Conservation (phyloP, 805 yeast species). For the Zygotorulaspora florentina region DNA sequence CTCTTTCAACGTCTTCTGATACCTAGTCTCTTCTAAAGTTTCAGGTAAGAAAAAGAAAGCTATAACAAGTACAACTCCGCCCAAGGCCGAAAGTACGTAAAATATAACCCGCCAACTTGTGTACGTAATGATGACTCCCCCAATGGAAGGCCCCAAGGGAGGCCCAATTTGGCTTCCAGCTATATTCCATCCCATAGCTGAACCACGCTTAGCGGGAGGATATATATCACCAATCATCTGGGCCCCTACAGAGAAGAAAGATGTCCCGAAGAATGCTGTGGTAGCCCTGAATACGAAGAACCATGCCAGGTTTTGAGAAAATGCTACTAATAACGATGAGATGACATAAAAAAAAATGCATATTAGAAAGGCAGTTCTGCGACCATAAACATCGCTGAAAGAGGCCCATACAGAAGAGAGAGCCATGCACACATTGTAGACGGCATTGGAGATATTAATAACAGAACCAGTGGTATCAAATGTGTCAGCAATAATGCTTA, state of each 20-base stretch:
- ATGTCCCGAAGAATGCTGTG: slow-evolving; percentile 52
- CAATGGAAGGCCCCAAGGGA: slow-evolving; percentile 49
- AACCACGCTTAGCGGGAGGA: slow-evolving; percentile 48
- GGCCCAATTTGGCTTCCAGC: slow-evolving; percentile 53
- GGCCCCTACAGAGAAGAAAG: slow-evolving; percentile 53
- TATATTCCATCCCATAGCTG: slow-evolving; percentile 46
- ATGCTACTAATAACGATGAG: slow-evolving; percentile 39
- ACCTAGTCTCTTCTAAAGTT: slow-evolving; percentile 33
- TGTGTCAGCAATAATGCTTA: slow-evolving; percentile 43
- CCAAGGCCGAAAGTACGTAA: slow-evolving; percentile 46
- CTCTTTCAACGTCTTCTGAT: not conserved
- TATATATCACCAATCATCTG: slow-evolving; percentile 48
- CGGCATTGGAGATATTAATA: slow-evolving; percentile 48
- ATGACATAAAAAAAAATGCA: slow-evolving; percentile 36
- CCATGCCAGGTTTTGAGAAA: slow-evolving; percentile 50
- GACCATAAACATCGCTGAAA: slow-evolving; percentile 50
- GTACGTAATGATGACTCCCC: slow-evolving; percentile 50
- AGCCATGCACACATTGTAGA: slow-evolving; percentile 50
- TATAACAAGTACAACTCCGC: slow-evolving; percentile 34
- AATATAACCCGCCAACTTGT: slow-evolving; percentile 52
- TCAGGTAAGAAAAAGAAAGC: slow-evolving; percentile 45
- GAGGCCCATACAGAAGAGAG: slow-evolving; percentile 47
- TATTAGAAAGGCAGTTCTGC: slow-evolving; percentile 42
- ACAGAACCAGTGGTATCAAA: slow-evolving; percentile 45
- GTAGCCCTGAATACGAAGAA: slow-evolving; percentile 48